phyloP scores from a whole-genome alignment of 1,284 basidiomycete genomes.

The Trichosporon sp. region DNA sequence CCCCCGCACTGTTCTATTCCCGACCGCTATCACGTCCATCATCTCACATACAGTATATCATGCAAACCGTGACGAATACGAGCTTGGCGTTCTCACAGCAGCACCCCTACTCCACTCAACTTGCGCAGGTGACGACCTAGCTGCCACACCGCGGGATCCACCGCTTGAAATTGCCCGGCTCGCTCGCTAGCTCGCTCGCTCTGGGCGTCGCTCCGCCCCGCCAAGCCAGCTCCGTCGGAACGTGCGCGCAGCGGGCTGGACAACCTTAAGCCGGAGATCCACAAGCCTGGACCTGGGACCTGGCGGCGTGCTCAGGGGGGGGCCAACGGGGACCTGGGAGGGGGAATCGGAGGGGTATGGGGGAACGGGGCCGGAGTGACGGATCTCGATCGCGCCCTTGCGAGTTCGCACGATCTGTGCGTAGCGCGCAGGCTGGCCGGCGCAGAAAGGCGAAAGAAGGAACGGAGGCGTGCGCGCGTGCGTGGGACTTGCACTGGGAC shows the following conservation, averaged over 20 bases:
- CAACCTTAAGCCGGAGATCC: not conserved
- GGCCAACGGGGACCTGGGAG: not conserved
- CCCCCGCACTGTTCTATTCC: not conserved
- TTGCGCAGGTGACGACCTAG: not conserved
- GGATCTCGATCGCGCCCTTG: not conserved
- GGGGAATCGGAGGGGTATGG: not conserved
- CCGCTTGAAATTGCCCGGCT: too few relatives aligned
- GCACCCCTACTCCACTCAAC: not conserved
- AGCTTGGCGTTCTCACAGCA: not conserved
- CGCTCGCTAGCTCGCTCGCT: too few relatives aligned
- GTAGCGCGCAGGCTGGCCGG: not conserved
- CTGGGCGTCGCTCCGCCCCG: not conserved
- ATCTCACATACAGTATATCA: conserved; percentile 1
- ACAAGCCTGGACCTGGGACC: not conserved
- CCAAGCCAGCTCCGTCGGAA: not conserved
- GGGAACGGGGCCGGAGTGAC: not conserved
- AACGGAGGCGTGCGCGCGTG: not conserved
- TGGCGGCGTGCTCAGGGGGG: not conserved
- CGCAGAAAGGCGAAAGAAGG: not conserved
- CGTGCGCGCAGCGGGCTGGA: not conserved
- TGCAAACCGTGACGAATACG: not conserved
- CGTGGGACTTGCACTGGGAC: too few relatives aligned
- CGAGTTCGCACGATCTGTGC: not conserved
- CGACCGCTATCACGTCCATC: not conserved
- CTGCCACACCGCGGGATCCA: not conserved